These are phyloP conservation scores for Oleoguttula mirabilis DNA, from an alignment of 495 filamentous ascomycete genomes.

Conservation along the genomic window DNA sequence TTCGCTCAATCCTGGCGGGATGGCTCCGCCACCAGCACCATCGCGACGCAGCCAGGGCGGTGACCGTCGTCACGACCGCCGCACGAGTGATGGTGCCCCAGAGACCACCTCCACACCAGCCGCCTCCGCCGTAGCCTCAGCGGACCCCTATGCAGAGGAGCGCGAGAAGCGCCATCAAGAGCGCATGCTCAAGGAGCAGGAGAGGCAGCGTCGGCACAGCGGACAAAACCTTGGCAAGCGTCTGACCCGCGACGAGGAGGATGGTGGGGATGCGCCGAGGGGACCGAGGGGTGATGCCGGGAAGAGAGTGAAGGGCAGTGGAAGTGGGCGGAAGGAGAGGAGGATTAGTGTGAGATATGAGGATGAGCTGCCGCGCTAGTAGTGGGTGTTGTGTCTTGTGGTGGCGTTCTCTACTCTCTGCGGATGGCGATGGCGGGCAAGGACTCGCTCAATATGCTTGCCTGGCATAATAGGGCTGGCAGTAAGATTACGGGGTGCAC, in stretches of 20 bases:
- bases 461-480: no score
- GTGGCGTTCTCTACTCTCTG: not conserved
- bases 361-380: conserved; percentile 4
- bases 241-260: conserved; percentile 2
- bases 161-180: conserved; percentile 66
- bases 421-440: no score
- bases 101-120: conserved; percentile 7
- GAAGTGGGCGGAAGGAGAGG: conserved; percentile 2
- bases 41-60: conserved; percentile 16
- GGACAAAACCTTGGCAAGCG: conserved; percentile 3
- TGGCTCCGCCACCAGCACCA: conserved; percentile 14
- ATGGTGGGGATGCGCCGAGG: not conserved
- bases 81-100: conserved; percentile 2
- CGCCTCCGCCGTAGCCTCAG: conserved; percentile 3
- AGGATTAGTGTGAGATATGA: conserved; percentile 9
- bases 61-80: conserved; percentile 8
- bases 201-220: conserved; percentile 23
- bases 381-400: not conserved
- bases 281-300: not conserved
- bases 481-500: no score
- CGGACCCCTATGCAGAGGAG: conserved; percentile 62
- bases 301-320: not conserved
- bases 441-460: no score
- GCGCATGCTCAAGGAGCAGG: conserved; percentile 62
- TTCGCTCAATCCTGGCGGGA: conserved; percentile 11